Evolutionary conservation across 164 flowering plant genomes (phyloP).

Genomic region (Kalanchoe fedtschenkoi): DNA sequence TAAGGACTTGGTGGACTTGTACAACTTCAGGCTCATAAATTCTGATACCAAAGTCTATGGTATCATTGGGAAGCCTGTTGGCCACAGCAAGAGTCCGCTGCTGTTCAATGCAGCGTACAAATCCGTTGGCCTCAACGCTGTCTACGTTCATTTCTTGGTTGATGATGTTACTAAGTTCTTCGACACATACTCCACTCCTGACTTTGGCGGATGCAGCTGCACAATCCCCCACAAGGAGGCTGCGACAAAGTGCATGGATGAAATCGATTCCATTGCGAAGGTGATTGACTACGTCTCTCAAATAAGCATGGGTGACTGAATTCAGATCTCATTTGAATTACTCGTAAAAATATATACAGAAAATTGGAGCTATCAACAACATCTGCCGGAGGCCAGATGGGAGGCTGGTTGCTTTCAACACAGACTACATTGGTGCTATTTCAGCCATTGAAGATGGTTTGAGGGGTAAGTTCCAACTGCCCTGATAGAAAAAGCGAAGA

Average conservation of each 20-base stretch:
- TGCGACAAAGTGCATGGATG: slow-evolving; percentile 54
- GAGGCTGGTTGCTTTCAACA: slow-evolving; percentile 56
- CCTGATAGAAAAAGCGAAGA: background rate
- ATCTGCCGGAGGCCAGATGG: slow-evolving; percentile 56
- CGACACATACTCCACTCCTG: slow-evolving; percentile 40
- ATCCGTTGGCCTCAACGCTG: slow-evolving; percentile 46
- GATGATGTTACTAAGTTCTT: slow-evolving; percentile 49
- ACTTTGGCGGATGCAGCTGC: slow-evolving; percentile 74
- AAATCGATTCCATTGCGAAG: slow-evolving; percentile 65
- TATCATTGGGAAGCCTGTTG: slow-evolving; percentile 70
- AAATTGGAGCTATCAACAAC: slow-evolving; percentile 70
- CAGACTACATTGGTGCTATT: slow-evolving; percentile 66
- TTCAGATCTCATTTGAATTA: background rate
- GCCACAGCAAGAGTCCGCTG: slow-evolving; percentile 71
- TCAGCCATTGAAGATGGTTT: slow-evolving; percentile 66
- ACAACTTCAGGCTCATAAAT: slow-evolving; percentile 47
- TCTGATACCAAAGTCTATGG: slow-evolving; percentile 66
- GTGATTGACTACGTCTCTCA: slow-evolving; percentile 18
- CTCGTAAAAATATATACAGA: slow-evolving; percentile 16
- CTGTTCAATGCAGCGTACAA: slow-evolving; percentile 53
- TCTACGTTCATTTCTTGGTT: slow-evolving; percentile 62
- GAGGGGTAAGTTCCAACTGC: slow-evolving; percentile 41
- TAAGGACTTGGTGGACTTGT: slow-evolving; percentile 46
- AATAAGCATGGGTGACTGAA: background rate
- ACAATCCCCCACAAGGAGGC: slow-evolving; percentile 81